Percentiles rank a stretch among this genome's conserved stretches.
These are phyloP conservation scores for Penicillium freii DNA, from an alignment of 2,329 filamentous ascomycete genomes.

Conservation along the genomic window DNA sequence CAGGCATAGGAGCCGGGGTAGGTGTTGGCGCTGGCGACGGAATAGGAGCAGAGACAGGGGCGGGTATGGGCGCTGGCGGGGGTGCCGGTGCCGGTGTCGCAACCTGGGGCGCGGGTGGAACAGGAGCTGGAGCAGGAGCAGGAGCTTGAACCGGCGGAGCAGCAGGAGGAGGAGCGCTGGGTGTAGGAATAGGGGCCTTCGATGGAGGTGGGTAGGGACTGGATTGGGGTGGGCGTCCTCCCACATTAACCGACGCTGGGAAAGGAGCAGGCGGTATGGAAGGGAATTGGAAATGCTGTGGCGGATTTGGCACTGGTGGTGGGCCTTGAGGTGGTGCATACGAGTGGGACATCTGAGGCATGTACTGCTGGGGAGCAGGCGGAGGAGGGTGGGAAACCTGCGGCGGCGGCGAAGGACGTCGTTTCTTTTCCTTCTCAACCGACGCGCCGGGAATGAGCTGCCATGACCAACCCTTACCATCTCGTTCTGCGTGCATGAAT, in stretches of 20 bases:
- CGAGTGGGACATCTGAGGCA: constrained; percentile 34
- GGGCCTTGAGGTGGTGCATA: constrained; percentile 33
- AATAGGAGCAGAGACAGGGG: constrained; percentile 22
- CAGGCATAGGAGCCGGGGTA: constrained; percentile 12
- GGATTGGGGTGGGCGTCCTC: constrained; percentile 25
- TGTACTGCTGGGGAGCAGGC: constrained; percentile 35
- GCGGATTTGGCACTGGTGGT: constrained; percentile 33
- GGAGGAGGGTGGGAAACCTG: constrained; percentile 33
- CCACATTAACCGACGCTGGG: constrained; percentile 25
- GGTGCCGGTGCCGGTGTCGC: constrained; percentile 12
- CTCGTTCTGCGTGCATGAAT: constrained; percentile 60
- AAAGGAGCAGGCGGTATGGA: constrained; percentile 37
- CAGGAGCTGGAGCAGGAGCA: constrained; percentile 15
- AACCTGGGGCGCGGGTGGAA: constrained; percentile 18
- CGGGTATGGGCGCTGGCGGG: constrained; percentile 17
- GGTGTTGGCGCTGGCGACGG: constrained; percentile 6
- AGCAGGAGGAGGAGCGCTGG: constrained; percentile 7
- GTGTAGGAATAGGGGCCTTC: constrained; percentile 19
- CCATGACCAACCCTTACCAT: constrained; percentile 65
- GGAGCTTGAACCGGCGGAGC: constrained; percentile 12
- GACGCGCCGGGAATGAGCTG: constrained; percentile 58
- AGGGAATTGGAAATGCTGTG: constrained; percentile 38
- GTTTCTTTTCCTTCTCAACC: constrained; percentile 59
- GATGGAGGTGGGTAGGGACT: constrained; percentile 25
- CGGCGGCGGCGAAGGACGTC: constrained; percentile 46